Evolutionary conservation across 2,329 filamentous ascomycete species (phyloP).

Genomic region (Calonectria multiphialidica): DNA sequence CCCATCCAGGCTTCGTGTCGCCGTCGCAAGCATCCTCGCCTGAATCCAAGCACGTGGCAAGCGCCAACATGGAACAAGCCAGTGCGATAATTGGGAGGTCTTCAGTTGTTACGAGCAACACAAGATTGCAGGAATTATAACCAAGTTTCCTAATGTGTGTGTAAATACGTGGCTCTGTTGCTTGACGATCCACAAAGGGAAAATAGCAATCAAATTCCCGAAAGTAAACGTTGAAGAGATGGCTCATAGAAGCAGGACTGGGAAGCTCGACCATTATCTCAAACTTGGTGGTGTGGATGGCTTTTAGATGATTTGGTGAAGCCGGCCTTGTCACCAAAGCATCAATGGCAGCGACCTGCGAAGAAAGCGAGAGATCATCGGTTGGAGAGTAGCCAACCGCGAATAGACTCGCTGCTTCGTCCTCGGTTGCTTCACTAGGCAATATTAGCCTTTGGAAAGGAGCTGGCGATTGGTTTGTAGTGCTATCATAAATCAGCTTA

Average conservation of each 20-base stretch:
- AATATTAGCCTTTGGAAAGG: neutral
- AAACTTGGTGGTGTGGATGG: neutral
- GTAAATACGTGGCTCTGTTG: neutral
- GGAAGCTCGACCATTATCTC: neutral
- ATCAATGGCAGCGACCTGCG: neutral
- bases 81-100: neutral
- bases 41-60: neutral
- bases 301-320: neutral
- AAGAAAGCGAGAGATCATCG: neutral
- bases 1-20: neutral
- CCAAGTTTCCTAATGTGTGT: neutral
- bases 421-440: neutral
- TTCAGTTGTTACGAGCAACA: neutral
- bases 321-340: neutral
- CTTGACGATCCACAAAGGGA: neutral
- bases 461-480: neutral
- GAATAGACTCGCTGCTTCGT: neutral
- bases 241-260: neutral
- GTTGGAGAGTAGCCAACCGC: neutral
- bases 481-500: neutral
- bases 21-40: neutral
- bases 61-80: neutral
- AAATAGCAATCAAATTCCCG: neutral
- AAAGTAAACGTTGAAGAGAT: neutral
- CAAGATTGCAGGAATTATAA: neutral